Base-by-base conservation (phyloP, 176 grass and related monocot genomes). In the Carex scoparia region DNA sequence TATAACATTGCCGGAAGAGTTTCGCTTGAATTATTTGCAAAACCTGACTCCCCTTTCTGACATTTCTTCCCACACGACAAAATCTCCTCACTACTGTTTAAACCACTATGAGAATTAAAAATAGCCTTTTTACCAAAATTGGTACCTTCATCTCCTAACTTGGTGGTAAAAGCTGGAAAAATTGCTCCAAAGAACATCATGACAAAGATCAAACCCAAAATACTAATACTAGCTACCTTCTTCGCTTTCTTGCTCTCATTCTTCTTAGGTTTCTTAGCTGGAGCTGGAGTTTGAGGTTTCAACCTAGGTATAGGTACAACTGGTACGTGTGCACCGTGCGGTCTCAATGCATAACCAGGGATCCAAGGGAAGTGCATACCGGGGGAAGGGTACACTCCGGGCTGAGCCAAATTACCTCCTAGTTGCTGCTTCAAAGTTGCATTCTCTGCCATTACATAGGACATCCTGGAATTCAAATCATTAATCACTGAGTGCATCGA, bases 261-360 rank as follows among this genome's bases (percentile, higher is more conserved):
- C 74, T 85, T 90, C 85, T 90, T 90, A 54, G 61, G 81, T 86
- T 84, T 95, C 8, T 83, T 37, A 49, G 85, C 67, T 35, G 91
- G 18, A 0, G 69, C 79, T 0, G 84, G 57, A 38, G 90, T 93
- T 44, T 94, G 96, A 28, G 90, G 81, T 84, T 95, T 99, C 61
- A 99, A 80, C 35, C 91, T 80, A 35, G 93, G 96, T 53, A 99
- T 99, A 14, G 96, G 93, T n/a, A 99, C 88, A 58, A 99, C 90
- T 23, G 96, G 91, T 65, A 91, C 88, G 48, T 87, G 88, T 31
- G 91, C 91, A 30, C 93, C 96, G 16, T 92, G 89, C 2, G 90
- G 93, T 66, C 93, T 83, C 85, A 95, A 28, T 19, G 93, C 90
- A 61, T 94, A 99, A 53, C 96, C 90, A 15, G 96, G 93, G 54